Conservation (phyloP, 768 basidiomycete genomes). For the Auricularia sp. region DNA sequence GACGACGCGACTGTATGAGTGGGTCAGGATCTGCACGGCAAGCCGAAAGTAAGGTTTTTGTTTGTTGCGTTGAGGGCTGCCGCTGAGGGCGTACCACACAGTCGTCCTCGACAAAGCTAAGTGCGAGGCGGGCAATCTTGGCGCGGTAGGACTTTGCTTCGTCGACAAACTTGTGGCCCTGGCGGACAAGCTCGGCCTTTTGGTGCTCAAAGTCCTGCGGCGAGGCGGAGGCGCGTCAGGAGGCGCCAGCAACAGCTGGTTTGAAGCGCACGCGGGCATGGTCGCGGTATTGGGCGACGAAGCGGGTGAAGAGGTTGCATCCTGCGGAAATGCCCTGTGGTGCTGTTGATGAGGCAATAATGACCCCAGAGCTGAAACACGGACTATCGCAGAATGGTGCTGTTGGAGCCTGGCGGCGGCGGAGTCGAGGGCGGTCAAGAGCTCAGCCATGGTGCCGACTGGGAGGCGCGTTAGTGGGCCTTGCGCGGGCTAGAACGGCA, state of each 20-base stretch:
- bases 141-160: constrained; percentile 78
- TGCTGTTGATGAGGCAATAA: constrained; percentile 65
- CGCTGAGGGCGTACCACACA: constrained; percentile 52
- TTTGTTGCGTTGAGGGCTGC: not conserved
- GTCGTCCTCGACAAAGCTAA: constrained; percentile 91
- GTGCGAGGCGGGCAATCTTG: constrained; percentile 81
- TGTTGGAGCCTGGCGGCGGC: constrained; percentile 56
- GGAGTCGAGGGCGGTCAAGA: constrained; percentile 72
- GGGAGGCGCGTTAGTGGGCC: constrained; percentile 4
- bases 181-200: constrained; percentile 72
- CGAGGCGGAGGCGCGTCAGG: not conserved
- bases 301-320: constrained; percentile 82
- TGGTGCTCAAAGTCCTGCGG: constrained; percentile 71
- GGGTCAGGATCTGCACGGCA: constrained; percentile 72
- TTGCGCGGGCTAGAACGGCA: constrained; percentile 4
- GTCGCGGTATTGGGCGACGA: constrained; percentile 76
- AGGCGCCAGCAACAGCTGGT: constrained; percentile 2
- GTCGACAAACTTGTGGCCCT: constrained; percentile 67
- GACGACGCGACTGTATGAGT: constrained; percentile 94
- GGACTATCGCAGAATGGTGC: constrained; percentile 30
- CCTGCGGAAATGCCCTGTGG: constrained; percentile 38
- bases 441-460: constrained; percentile 92
- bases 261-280: constrained; percentile 55
- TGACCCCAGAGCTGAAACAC: not conserved
- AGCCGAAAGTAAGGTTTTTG: not conserved